Evolutionary conservation across 1,139 yeast genomes (phyloP).

Genomic region (Candida gigantensis): DNA sequence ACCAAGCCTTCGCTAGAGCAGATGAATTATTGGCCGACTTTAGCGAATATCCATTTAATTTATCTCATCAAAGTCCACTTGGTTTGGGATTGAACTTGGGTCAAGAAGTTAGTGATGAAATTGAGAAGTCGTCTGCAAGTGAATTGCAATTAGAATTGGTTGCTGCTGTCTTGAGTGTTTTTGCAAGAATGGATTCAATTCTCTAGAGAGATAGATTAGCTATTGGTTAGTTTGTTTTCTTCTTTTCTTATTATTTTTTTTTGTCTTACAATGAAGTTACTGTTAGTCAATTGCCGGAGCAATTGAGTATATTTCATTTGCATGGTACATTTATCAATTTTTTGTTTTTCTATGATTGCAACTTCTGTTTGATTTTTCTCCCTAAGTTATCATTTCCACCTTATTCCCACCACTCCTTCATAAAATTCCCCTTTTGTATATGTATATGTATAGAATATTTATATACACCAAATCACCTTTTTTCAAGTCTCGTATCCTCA

Average conservation of each 20-base stretch:
- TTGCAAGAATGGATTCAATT: conserved; percentile 60
- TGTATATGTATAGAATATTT: conserved; percentile 1
- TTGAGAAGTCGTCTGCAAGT: conserved; percentile 52
- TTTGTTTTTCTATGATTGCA: not conserved
- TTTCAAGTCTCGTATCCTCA: too few species aligned
- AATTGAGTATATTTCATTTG: too few species aligned
- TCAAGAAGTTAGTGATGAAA: conserved; percentile 66
- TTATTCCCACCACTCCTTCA: too few species aligned
- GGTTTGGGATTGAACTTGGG: conserved; percentile 80
- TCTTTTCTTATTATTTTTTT: too few species aligned
- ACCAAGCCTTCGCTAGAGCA: conserved; percentile 88
- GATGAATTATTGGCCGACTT: conserved; percentile 84
- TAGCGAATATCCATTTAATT: conserved; percentile 81
- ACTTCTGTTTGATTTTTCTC: not conserved
- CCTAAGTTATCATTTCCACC: too few species aligned
- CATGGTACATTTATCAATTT: not conserved
- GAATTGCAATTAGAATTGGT: conserved; percentile 83
- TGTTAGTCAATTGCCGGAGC: too few species aligned
- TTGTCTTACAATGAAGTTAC: too few species aligned
- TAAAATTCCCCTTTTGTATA: not conserved
- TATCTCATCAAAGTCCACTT: conserved; percentile 54
- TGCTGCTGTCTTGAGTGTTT: conserved; percentile 78
- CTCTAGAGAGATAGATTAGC: conserved; percentile 25
- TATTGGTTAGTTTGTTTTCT: too few species aligned
- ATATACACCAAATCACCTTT: conserved; percentile 1